Evolutionary conservation across 106 monocot species (phyloP).

Genomic region (Dioscorea dumetorum): DNA sequence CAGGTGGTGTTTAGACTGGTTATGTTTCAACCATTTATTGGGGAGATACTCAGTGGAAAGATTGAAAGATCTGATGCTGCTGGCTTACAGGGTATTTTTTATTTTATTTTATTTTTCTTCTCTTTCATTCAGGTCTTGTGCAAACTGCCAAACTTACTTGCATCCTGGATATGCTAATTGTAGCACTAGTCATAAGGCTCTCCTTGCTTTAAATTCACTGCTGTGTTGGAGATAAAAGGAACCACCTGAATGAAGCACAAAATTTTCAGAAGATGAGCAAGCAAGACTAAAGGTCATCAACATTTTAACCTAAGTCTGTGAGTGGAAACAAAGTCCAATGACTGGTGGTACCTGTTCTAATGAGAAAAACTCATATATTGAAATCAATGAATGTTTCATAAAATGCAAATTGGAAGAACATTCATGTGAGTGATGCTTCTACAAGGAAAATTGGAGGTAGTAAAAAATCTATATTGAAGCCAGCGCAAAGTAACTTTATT

Average conservation of each 20-base stretch:
- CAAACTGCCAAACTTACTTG: background rate
- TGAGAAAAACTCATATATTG: no score
- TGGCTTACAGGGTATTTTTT: slow-evolving; percentile 62
- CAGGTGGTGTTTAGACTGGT: slow-evolving; percentile 78
- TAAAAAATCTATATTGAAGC: no score
- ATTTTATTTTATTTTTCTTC: background rate
- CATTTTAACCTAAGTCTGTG: no score
- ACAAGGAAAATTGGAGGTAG: no score
- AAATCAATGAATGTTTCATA: no score
- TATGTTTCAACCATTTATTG: slow-evolving; percentile 76
- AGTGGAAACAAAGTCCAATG: no score
- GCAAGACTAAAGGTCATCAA: no score
- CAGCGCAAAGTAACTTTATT: no score
- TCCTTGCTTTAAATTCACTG: background rate
- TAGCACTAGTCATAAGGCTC: background rate
- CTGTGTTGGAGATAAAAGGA: background rate
- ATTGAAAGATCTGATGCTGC: slow-evolving; percentile 55
- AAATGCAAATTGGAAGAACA: no score
- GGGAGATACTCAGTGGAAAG: slow-evolving; percentile 65
- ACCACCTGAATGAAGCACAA: background rate
- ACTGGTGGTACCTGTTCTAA: no score
- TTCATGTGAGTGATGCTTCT: no score
- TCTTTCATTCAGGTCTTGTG: background rate
- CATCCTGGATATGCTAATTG: background rate
- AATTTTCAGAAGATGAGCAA: no score